A percentile compares a stretch with the other conserved stretches of the same genome.
These are phyloP conservation scores for Dothideomycetidae sp. DNA, from an alignment of 2,329 filamentous ascomycete species.

Conservation along the genomic window DNA sequence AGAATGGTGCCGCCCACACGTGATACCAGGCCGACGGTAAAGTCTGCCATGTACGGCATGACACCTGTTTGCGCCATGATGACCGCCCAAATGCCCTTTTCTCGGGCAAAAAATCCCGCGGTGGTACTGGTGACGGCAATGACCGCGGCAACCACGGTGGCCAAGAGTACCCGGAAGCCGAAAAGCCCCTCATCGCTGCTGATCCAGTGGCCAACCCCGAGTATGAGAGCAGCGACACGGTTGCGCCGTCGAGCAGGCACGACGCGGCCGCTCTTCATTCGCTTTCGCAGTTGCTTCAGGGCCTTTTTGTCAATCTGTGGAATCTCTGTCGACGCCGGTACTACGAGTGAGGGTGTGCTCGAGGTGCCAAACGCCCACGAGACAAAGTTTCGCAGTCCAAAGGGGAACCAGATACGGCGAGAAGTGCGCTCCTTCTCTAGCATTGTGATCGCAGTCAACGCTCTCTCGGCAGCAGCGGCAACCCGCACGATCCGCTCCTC, in stretches of 20 bases:
- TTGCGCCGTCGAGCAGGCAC: constrained; percentile 16
- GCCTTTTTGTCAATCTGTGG: too few species aligned
- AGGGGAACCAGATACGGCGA: too few species aligned
- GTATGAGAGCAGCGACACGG: constrained; percentile 30
- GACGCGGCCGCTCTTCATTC: too few species aligned
- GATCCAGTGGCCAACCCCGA: constrained; percentile 19
- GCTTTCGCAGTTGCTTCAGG: too few species aligned
- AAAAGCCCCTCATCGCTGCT: constrained; percentile 9
- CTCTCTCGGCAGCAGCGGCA: too few species aligned
- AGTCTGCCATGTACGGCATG: constrained; percentile 38
- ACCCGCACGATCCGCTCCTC: too few species aligned
- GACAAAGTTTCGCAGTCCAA: too few species aligned
- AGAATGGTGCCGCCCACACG: constrained; percentile 32
- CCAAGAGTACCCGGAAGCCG: constrained; percentile 5
- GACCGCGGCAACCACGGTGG: constrained; percentile 7
- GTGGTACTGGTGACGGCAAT: constrained; percentile 2
- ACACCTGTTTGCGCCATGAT: constrained; percentile 38
- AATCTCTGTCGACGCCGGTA: too few species aligned
- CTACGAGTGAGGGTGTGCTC: too few species aligned
- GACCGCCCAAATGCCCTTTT: constrained; percentile 39
- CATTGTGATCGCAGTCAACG: too few species aligned
- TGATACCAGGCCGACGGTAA: constrained; percentile 32
- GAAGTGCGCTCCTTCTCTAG: too few species aligned
- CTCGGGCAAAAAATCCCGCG: constrained; percentile 37
- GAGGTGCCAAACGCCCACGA: too few species aligned